Percentiles rank a stretch among this genome's conserved stretches.
Conservation (phyloP, 352 stramenopile genomes). For the Thalassiosira hispida region DNA sequence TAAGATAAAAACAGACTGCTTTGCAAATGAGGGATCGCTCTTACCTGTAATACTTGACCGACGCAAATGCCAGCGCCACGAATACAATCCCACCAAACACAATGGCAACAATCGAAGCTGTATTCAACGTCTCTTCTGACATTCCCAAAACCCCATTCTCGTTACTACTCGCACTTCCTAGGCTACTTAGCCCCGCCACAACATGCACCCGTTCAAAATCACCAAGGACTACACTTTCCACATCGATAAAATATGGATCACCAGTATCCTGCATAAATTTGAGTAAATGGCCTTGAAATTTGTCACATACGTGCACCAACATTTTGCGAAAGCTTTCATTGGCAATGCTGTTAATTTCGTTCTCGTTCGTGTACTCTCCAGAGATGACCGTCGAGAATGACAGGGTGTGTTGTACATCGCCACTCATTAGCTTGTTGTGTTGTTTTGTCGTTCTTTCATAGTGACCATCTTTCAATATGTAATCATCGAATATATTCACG, state of each 20-base stretch:
- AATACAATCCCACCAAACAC: constrained; percentile 34
- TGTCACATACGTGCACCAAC: constrained; percentile 40
- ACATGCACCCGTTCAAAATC: constrained; percentile 14
- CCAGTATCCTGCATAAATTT: constrained; percentile 32
- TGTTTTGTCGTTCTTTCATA: not conserved
- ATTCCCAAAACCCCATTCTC: constrained; percentile 4
- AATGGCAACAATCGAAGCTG: constrained; percentile 40
- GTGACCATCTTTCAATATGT: constrained; percentile 11
- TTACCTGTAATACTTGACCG: constrained; percentile 42
- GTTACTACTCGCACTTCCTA: not conserved
- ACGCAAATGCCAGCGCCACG: constrained; percentile 31
- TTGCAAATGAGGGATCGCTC: too few relatives aligned
- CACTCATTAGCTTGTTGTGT: not conserved
- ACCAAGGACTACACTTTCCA: constrained; percentile 36
- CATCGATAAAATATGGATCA: constrained; percentile 47
- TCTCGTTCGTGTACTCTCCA: constrained; percentile 27
- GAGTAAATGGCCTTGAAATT: constrained; percentile 52
- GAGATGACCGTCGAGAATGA: constrained; percentile 36
- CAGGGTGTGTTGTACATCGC: constrained; percentile 3
- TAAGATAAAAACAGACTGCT: too few relatives aligned
- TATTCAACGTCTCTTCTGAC: constrained; percentile 13
- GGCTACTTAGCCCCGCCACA: not conserved
- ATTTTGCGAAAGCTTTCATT: constrained; percentile 44
- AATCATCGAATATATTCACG: constrained; percentile 52
- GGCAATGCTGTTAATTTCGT: constrained; percentile 15